Conservation (phyloP, 371 early-diverging fungal genomes). For the Mucor ambiguus region DNA sequence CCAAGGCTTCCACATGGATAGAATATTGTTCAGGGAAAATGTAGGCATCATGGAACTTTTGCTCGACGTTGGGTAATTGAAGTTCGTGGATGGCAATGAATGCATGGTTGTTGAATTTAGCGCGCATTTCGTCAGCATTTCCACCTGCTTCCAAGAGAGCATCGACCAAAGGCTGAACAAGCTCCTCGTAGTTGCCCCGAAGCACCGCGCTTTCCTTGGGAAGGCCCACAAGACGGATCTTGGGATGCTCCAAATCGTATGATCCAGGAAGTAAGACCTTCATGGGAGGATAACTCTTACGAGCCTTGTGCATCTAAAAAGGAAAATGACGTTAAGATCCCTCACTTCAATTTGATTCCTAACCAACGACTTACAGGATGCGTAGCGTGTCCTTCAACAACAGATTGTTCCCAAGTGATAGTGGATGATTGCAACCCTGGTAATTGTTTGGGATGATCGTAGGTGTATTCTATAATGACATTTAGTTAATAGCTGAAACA, state of each 20-base stretch:
- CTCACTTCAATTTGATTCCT: background rate
- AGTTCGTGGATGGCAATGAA: slow-evolving; percentile 69
- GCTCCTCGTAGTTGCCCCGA: slow-evolving; percentile 56
- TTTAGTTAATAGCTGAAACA: background rate
- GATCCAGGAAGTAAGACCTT: slow-evolving; percentile 47
- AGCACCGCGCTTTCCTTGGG: slow-evolving; percentile 50
- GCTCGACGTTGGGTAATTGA: slow-evolving; percentile 64
- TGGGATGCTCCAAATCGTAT: slow-evolving; percentile 47
- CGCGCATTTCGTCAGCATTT: slow-evolving; percentile 12
- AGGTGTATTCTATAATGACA: slow-evolving; percentile 44
- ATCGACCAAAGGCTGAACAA: slow-evolving; percentile 35
- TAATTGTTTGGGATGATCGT: slow-evolving; percentile 49
- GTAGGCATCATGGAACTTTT: slow-evolving; percentile 51
- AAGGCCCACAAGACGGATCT: slow-evolving; percentile 55
- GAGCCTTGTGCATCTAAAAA: slow-evolving; percentile 66
- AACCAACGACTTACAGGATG: slow-evolving; percentile 62
- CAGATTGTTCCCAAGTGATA: slow-evolving; percentile 75
- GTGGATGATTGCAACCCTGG: slow-evolving; percentile 52
- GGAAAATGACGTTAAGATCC: background rate
- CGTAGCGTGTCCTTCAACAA: slow-evolving; percentile 79
- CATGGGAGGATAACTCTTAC: slow-evolving; percentile 64
- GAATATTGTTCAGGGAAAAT: slow-evolving; percentile 41
- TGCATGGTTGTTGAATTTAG: slow-evolving; percentile 15
- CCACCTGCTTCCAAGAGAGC: slow-evolving; percentile 29
- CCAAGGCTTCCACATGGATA: slow-evolving; percentile 57